Base-by-base conservation (phyloP, 495 filamentous ascomycete genomes). In the Amniculicola lignicola region DNA sequence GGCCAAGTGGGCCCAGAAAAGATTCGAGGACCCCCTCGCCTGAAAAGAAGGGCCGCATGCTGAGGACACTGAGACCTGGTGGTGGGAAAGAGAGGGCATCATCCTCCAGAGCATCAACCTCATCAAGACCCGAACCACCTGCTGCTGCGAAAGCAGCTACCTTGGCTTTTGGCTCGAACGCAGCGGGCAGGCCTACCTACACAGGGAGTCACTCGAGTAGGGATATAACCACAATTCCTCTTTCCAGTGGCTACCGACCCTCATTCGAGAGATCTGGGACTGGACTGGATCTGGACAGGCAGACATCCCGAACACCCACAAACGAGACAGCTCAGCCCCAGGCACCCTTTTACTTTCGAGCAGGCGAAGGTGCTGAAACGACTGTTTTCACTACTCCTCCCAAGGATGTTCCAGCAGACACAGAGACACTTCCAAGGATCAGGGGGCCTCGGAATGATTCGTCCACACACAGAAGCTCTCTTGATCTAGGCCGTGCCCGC, bases 81-180 rank as follows among this genome's bases (percentile, higher is more conserved):
- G 75, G 75, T 5, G 85, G 85, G 57, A 88, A 82, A 56, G 69
- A 77, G 19, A 81, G 80, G 54, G 72, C 82, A 35, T 69, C 71
- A 4, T 60, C 72, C 16, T 36, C 54, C 6, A 68, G 29, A 33
- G 29, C 7, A n/a, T 33, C 29, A 33, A 33, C 29, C 29, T n/a
- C 9, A n/a, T 33, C 29, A 33, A 33, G 29, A n/a, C n/a, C 9
- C 29, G 65, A 69, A 67, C 58, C 46, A 62, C 65, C 69, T 38
- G 77, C 77, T 39, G 89, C 90, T 24, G 90, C 87, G 36, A 94
- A 88, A 69, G 93, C 93, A 12, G 93, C 93, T 1, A 86, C 87
- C 1, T 70, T 95, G 29, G 92, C 92, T 15, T 98, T 91, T 91
- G 57, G 47, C 1, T 31, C 57, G 15, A 63, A 24, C 7, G 6